Base-by-base conservation (phyloP, 192 early-diverging fungal species). In the Rhizoclosmatium sp. region DNA sequence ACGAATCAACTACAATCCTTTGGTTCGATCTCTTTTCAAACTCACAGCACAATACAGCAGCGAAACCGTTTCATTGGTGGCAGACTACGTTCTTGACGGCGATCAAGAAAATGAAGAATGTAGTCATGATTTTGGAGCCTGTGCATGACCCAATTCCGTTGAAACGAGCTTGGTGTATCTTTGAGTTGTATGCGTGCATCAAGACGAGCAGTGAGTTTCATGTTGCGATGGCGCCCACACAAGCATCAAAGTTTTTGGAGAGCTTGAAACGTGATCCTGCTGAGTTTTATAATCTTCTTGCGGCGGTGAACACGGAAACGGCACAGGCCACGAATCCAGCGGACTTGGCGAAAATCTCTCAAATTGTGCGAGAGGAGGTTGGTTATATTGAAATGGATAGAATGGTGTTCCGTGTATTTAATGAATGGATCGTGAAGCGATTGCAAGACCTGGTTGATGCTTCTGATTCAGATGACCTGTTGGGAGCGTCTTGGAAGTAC, bases 1-100 rank as follows among this genome's bases (percentile, higher is more conserved):
- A 77, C 47, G 68, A 56, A 21, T 14, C 16, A 12, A 78, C 65
- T 16, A 64, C 75, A 7, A 56, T 78, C 47, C 19, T 83, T 64
- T 83, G 82, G 82, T 82, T 83, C 44, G 82, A 83, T 48, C 19
- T 83, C 54, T 83, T 83, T 65, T 78, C 80, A 21, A 80, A 82
- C 44, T 81, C 82, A 1, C 82, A 83, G 45, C 82, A 83, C 56
- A 74, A 60, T 2, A 83, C 72, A 12, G 39, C 48, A 7, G 7
- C 4, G 5, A 44, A 54, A 16, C 71, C 79, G 60, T 81, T 78
- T 76, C 45, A 78, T 39, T 83, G 82, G 82, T 82, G 79, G 82
- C 64, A 47, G 59, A 79, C 70, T n/a, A 80, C 68, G 4, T 83
- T 83, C 68, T 80, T 75, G 80, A 60, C 79, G 23, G 82, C 82